Conservation (phyloP, 805 yeast species). For the Starmerella floricola region DNA sequence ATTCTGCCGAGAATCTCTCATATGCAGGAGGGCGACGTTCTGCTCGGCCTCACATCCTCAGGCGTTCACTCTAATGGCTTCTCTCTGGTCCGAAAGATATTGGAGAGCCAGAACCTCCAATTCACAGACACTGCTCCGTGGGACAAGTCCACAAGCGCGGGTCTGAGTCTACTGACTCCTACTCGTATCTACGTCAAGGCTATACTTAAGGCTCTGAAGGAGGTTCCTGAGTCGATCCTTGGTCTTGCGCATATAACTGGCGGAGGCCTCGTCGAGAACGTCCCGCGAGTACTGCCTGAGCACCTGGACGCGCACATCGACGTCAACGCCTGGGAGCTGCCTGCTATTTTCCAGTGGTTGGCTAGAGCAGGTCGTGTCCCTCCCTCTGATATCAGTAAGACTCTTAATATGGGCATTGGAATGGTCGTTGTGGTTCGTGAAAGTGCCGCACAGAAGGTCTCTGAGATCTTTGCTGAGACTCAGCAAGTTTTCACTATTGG, state of each 20-base stretch:
- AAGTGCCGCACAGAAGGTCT: constrained; percentile 48
- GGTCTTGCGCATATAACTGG: constrained; percentile 98
- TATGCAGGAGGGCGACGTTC: constrained; percentile 69
- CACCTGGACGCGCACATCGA: constrained; percentile 71
- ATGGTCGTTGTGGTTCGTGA: constrained; percentile 78
- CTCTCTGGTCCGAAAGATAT: constrained; percentile 83
- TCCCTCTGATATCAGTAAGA: constrained; percentile 66
- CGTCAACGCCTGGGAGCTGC: constrained; percentile 68
- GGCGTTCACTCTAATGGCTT: constrained; percentile 97
- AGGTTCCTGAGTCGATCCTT: constrained; percentile 45
- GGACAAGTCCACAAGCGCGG: constrained; percentile 58
- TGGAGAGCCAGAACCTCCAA: constrained; percentile 59
- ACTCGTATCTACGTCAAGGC: constrained; percentile 93
- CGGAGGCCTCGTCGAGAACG: constrained; percentile 92
- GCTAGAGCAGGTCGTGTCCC: constrained; percentile 89
- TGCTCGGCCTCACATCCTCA: constrained; percentile 77
- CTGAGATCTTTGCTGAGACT: constrained; percentile 47
- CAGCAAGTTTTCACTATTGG: constrained; percentile 70
- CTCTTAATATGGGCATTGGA: constrained; percentile 92
- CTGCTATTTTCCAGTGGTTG: constrained; percentile 86
- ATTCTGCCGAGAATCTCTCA: constrained; percentile 58
- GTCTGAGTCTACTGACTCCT: constrained; percentile 77
- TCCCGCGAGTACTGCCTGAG: constrained; percentile 86
- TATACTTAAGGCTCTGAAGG: constrained; percentile 51
- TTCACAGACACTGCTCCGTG: constrained; percentile 80